Conservation (phyloP, 306 rosid genomes). For the Rosa rugosa region DNA sequence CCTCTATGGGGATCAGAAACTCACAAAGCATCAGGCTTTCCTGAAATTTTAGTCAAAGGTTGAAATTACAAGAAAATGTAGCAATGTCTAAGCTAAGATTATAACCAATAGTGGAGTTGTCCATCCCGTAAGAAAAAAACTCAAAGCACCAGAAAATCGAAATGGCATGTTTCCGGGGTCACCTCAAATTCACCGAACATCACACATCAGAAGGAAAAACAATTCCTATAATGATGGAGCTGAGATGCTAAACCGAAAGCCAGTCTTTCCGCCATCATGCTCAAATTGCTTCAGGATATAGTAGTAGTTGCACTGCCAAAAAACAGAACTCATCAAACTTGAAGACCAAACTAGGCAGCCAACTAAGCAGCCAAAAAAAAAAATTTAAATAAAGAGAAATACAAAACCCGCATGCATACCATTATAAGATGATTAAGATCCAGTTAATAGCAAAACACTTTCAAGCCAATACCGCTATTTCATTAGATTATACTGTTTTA, state of each 20-base stretch:
- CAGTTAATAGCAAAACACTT: background rate
- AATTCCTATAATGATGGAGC: slow-evolving; percentile 51
- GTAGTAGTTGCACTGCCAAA: slow-evolving; percentile 80
- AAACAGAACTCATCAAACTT: slow-evolving; percentile 30
- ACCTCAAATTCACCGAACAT: slow-evolving; percentile 21
- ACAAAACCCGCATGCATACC: slow-evolving; percentile 1
- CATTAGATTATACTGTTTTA: background rate
- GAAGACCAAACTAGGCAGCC: slow-evolving; percentile 16
- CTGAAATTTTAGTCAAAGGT: slow-evolving; percentile 37
- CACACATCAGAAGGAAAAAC: background rate
- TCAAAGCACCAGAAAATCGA: slow-evolving; percentile 25
- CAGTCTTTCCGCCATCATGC: slow-evolving; percentile 78
- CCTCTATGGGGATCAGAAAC: slow-evolving; percentile 24
- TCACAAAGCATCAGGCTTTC: slow-evolving; percentile 27
- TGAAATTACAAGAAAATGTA: slow-evolving; percentile 19
- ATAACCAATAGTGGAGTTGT: slow-evolving; percentile 9
- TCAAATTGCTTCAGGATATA: slow-evolving; percentile 65
- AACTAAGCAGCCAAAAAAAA: slow-evolving; percentile 11
- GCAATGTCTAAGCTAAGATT: slow-evolving; percentile 9
- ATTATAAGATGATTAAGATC: background rate
- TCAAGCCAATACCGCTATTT: background rate
- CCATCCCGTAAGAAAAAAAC: slow-evolving; percentile 9
- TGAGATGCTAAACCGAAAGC: slow-evolving; percentile 93
- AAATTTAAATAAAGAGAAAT: background rate
- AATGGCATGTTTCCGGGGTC: slow-evolving; percentile 10